Evolutionary conservation across 371 early-diverging fungal genomes (phyloP).

Genomic region (Mucor piriformis): DNA sequence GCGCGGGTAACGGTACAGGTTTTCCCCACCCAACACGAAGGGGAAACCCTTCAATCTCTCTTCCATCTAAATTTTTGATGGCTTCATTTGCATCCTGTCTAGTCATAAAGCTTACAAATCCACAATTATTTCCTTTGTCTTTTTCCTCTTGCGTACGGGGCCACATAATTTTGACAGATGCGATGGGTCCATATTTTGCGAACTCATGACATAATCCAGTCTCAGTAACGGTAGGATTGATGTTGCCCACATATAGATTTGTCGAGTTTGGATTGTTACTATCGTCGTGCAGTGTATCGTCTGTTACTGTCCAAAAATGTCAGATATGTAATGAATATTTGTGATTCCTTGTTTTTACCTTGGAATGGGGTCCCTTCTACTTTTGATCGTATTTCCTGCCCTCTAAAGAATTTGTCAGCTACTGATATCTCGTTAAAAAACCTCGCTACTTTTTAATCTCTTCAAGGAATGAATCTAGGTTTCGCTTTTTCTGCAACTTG

Average conservation of each 20-base stretch:
- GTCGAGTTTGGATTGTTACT: constrained; percentile 82
- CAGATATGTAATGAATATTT: not conserved
- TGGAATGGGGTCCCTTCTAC: not conserved
- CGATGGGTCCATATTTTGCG: constrained; percentile 86
- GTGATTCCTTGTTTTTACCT: not conserved
- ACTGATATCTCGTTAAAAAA: no score
- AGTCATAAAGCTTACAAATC: constrained; percentile 92
- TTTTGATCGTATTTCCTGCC: constrained; percentile 6
- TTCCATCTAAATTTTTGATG: constrained; percentile 74
- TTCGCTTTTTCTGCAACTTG: constrained; percentile 70
- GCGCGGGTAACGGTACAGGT: constrained; percentile 76
- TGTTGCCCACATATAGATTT: constrained; percentile 88
- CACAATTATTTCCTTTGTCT: constrained; percentile 78
- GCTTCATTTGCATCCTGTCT: constrained; percentile 78
- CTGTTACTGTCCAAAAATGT: not conserved
- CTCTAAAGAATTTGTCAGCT: not conserved
- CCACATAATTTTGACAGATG: constrained; percentile 95
- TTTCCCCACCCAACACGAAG: constrained; percentile 92
- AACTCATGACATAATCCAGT: constrained; percentile 71
- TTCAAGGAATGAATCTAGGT: constrained; percentile 83
- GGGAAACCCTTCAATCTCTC: constrained; percentile 60
- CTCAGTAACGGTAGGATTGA: constrained; percentile 60
- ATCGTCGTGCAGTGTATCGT: constrained; percentile 61
- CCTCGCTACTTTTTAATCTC: constrained; percentile 72
- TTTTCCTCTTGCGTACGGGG: constrained; percentile 87